Conservation (phyloP, 2,329 filamentous ascomycete species). For the Sclerotinia glacialis region DNA sequence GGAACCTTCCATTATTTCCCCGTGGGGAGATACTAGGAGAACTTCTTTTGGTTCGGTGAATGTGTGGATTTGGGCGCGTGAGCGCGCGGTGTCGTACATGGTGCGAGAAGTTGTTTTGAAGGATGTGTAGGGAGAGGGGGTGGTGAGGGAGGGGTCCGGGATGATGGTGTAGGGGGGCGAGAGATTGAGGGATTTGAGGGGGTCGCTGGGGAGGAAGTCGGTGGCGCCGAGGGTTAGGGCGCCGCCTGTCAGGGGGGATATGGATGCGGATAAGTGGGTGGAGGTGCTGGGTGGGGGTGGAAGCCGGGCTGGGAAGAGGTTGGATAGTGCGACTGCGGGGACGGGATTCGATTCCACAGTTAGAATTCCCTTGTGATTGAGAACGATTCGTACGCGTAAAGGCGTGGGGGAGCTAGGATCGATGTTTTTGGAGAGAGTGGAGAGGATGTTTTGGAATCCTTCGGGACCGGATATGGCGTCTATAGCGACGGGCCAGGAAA, state of each 20-base stretch:
- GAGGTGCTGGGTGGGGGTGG: conserved; percentile 44
- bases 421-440: conserved; percentile 40
- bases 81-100: conserved; percentile 69
- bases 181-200: conserved; percentile 23
- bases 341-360: conserved; percentile 43
- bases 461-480: conserved; percentile 44
- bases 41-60: conserved; percentile 58
- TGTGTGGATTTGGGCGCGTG: conserved; percentile 53
- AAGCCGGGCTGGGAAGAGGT: conserved; percentile 57
- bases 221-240: conserved; percentile 30
- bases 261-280: conserved; percentile 21
- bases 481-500: conserved; percentile 47
- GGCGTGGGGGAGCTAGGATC: conserved; percentile 39
- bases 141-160: conserved; percentile 43
- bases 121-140: conserved; percentile 62
- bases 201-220: conserved; percentile 33
- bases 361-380: conserved; percentile 51
- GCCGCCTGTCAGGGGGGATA: conserved; percentile 36
- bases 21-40: conserved; percentile 62
- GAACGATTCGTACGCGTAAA: conserved; percentile 54
- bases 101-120: conserved; percentile 79
- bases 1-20: conserved; percentile 79
- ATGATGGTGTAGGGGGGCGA: conserved; percentile 21
- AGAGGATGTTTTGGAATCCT: conserved; percentile 47
- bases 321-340: conserved; percentile 45